Base-by-base conservation (phyloP, 2,329 filamentous ascomycete genomes). In the Rhexocercosporidium sp. region DNA sequence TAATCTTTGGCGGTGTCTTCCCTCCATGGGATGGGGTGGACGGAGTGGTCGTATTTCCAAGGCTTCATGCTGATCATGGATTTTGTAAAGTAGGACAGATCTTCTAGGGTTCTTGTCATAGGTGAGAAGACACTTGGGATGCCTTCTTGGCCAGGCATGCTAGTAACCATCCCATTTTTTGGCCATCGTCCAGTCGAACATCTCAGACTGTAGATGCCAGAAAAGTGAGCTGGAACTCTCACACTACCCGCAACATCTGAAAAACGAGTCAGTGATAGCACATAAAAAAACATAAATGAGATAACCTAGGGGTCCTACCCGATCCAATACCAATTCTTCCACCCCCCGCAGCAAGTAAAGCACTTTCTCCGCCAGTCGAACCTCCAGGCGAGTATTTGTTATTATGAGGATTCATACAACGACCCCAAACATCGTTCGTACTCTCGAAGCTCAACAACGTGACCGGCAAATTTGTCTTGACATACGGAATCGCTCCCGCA, bases 171-270 rank as follows among this genome's bases (percentile, higher is more conserved):
- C 11, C 93, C 93, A 49, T 88, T 85, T 78, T 96, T 97, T 0
- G 93, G 93, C 93, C 94, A 97, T 59, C 94, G 86, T 1, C 95
- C 94, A 1, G 92, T 96, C 3, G 92, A 94, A 80, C 94, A 97
- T 41, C 92, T 88, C 27, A 97, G 81, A 20, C 91, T 91, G 79
- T 97, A 97, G 77, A 95, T 93, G 9, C 94, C 94, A 1, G 92
- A 92, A 82, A 94, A 97, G 73, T 97, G 93, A 5, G 94, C 95
- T 0, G 94, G 95, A 1, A 87, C 90, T 62, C 94, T 87, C 5
- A 97, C 94, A 18, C 92, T 96, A 34, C 95, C 94, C 16, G 94
- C 94, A 18, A 97, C 94, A 78, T 97, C 94, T 53, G 16, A 29
- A 27, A 41, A 8, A 14, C 22, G 8, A 25, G 29, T 64, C 46